Evolutionary conservation across 2,329 filamentous ascomycete species (phyloP).

Genomic region (Cytospora piceae): DNA sequence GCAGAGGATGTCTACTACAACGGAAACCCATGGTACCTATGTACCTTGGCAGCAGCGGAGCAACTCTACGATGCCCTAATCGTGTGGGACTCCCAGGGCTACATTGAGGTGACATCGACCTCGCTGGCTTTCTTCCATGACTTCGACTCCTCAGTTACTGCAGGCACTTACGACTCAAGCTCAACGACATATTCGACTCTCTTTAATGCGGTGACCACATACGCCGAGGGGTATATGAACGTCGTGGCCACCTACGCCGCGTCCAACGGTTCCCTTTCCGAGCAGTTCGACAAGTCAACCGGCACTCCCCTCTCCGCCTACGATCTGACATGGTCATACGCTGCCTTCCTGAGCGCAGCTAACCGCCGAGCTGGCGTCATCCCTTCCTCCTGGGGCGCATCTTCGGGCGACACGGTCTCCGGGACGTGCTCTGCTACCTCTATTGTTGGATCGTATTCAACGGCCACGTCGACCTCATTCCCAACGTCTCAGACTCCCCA

Average conservation of each 20-base stretch:
- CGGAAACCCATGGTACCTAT: conserved; percentile 82
- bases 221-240: conserved; percentile 64
- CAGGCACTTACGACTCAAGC: conserved; percentile 63
- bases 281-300: conserved; percentile 64
- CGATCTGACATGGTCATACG: conserved; percentile 76
- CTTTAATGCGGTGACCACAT: conserved; percentile 58
- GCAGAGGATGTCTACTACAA: conserved; percentile 74
- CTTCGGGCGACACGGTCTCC: conserved; percentile 52
- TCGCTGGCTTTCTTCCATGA: conserved; percentile 75
- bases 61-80: conserved; percentile 77
- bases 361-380: conserved; percentile 59
- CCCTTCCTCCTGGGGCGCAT: conserved; percentile 60
- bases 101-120: conserved; percentile 64
- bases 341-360: conserved; percentile 67
- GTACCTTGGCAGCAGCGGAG: conserved; percentile 77
- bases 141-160: conserved; percentile 58
- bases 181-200: conserved; percentile 57
- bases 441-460: conserved; percentile 54
- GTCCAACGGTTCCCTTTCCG: conserved; percentile 65
- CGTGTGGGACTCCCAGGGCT: conserved; percentile 67
- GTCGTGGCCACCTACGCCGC: conserved; percentile 66
- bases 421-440: conserved; percentile 52
- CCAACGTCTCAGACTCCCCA: conserved; percentile 53
- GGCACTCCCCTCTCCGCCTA: conserved; percentile 63
- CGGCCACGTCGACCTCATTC: conserved; percentile 52